Base-by-base conservation (phyloP, 2,329 filamentous ascomycete genomes). In the Domatiomyces catenatus region DNA sequence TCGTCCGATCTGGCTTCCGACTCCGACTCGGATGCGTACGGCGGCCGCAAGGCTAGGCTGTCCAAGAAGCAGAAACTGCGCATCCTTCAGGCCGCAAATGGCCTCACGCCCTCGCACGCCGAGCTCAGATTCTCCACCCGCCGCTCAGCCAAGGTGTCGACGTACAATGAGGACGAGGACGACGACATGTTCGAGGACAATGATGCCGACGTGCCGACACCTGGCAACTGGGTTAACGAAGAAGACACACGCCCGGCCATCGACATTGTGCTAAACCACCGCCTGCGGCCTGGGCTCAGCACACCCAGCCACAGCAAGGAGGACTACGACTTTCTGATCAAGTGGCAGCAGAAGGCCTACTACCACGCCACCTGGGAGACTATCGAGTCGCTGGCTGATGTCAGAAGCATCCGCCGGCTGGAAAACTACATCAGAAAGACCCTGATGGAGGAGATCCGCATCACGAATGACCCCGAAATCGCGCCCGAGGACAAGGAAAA, bases 351-450 rank as follows among this genome's bases (percentile, higher is more conserved):
- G 58, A 86, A 88, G 67, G 94, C 92, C 8, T 88, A 98, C 64
- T 82, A 94, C 59, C 92, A 98, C 70, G 86, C 93, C 51, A 94
- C 88, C 0, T 98, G 92, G 90, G 89, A 96, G 67, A 82, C 81
- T 0, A 82, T 83, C 52, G 81, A 86, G 50, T 77, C 74, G 18
- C 77, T 95, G 24, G 75, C 79, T 20, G 77, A 81, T n/a, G 84
- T 83, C 63, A 86, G 86, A 55, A 90, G 92, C 54, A 83, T 83
- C 58, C 85, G 89, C 47, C 88, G 89, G 52, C 75, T 98, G 6
- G 92, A 96, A 63, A 98, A 98, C 65, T 98, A 96, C 70, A 89
- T 86, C 67, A 81, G 83, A 60, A 93, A 89, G 65, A 74, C 84
- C 42, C 80, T 95, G 48, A 77, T 83, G 57, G 79, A 84, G 57